A percentile compares a stretch with the other conserved stretches of the same genome.
phyloP scores from a whole-genome alignment of 495 filamentous ascomycete genomes.

The Penicillium crystallinum region DNA sequence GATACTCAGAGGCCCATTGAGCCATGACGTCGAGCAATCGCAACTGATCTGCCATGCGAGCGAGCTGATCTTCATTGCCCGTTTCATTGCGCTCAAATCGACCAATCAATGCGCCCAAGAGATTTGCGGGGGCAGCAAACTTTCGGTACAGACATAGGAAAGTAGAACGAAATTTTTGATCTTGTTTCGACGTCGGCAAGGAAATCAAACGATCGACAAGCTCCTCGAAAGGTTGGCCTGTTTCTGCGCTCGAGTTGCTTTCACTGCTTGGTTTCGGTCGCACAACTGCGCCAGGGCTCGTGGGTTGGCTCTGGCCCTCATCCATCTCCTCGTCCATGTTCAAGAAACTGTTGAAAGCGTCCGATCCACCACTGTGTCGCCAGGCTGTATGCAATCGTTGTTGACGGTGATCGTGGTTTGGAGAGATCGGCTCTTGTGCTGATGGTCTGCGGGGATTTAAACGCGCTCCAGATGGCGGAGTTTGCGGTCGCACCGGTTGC shows the following conservation, averaged over 20 bases:
- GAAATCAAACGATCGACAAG: constrained; percentile 81
- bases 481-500: constrained; percentile 41
- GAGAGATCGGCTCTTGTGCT: constrained; percentile 25
- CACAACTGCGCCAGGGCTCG: constrained; percentile 30
- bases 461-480: constrained; percentile 33
- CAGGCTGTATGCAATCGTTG: constrained; percentile 35
- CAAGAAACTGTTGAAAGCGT: constrained; percentile 42
- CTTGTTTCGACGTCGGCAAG: constrained; percentile 75
- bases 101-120: constrained; percentile 67
- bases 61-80: constrained; percentile 57
- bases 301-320: constrained; percentile 25
- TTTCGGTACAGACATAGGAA: constrained; percentile 95
- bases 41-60: constrained; percentile 71
- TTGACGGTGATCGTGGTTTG: constrained; percentile 29
- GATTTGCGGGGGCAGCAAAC: constrained; percentile 73
- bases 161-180: constrained; percentile 76
- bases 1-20: constrained; percentile 85
- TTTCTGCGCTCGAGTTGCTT: constrained; percentile 33
- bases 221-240: constrained; percentile 75
- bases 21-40: constrained; percentile 77
- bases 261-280: constrained; percentile 31
- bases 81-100: constrained; percentile 66
- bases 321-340: constrained; percentile 46
- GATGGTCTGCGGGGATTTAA: constrained; percentile 34
- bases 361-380: constrained; percentile 39